Evolutionary conservation across 2,329 filamentous ascomycete species (phyloP).

Genomic region (Alternaria sp.): DNA sequence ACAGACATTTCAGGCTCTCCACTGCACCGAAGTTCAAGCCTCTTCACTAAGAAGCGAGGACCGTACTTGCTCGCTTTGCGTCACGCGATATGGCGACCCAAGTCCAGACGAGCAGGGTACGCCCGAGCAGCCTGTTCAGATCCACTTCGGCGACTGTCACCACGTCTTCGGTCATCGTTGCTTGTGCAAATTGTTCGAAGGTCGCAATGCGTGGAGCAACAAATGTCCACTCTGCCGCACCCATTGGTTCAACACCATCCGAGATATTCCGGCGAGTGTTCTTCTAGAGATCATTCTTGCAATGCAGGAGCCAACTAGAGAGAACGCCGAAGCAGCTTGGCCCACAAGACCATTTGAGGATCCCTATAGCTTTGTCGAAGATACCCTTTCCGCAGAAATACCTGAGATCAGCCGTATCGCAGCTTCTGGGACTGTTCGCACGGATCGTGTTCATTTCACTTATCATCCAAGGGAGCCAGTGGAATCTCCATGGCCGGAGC

Average conservation of each 20-base stretch:
- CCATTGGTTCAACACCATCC: no score
- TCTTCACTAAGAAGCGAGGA: not conserved
- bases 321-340: no score
- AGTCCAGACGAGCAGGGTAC: not conserved
- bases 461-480: not conserved
- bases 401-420: no score
- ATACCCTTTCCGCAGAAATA: no score
- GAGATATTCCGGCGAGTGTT: no score
- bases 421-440: no score
- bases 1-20: not conserved
- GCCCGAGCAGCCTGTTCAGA: not conserved
- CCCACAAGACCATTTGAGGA: no score
- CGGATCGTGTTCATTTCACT: no score
- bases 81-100: not conserved
- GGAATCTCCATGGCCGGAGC: not conserved
- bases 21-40: rapidly evolving
- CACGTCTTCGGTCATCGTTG: not conserved
- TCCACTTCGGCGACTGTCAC: not conserved
- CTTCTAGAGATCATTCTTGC: no score
- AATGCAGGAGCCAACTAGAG: no score
- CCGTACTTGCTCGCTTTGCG: not conserved
- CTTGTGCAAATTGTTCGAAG: not conserved
- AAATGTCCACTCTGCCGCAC: not conserved
- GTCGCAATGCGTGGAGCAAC: not conserved
- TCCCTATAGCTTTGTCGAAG: no score